Base-by-base conservation (phyloP, 331 rosid genomes). In the Malus hybrid region DNA sequence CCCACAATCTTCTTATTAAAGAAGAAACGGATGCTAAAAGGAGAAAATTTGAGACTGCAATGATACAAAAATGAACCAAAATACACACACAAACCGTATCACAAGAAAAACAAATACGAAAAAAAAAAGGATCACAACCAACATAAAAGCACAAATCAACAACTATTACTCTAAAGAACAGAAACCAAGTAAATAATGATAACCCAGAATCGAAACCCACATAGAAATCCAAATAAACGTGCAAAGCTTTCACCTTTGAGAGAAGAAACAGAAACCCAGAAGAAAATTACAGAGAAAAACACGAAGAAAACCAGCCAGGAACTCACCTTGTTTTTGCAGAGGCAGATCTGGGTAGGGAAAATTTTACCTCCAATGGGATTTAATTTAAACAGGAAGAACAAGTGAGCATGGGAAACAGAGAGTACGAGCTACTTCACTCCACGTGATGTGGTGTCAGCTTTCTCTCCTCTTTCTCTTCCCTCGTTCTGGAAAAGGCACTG, bases 391-490 rank as follows among this genome's bases (percentile, higher is more conserved):
- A 56, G 46, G 32, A 15, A 75, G 73, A 36, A 42, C 29, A 67
- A 63, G 10, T 52, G 1, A 52, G 62, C 14, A 2, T 7, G 69
- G 0, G 11, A 13, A 3, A 8, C 19, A 14, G 66, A 26, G 66
- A 12, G 46, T 39, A 39, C 10, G 69, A 34, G 76, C 42, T 3
- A 20, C 93, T 52, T 16, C 57, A 52, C 10, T 52, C 57, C 57
- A 85, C 93, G 91, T 90, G 96, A 79, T 64, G 20, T 34, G 75
- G 3, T 85, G 88, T 88, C 93, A 83, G 91, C 6, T 72, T 16
- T 58, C 60, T 73, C 10, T 26, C 13, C 3, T 1, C 26, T 76
- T 63, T 70, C 53, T 7, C 56, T 70, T 78, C 26, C 9, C n/a
- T 42, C 30, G 12, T 75, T 60, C 28, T 42, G 36, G 10, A 74